Evolutionary conservation across 2,329 filamentous ascomycete species (phyloP).

Genomic region (Cladophialophora chaetospira): DNA sequence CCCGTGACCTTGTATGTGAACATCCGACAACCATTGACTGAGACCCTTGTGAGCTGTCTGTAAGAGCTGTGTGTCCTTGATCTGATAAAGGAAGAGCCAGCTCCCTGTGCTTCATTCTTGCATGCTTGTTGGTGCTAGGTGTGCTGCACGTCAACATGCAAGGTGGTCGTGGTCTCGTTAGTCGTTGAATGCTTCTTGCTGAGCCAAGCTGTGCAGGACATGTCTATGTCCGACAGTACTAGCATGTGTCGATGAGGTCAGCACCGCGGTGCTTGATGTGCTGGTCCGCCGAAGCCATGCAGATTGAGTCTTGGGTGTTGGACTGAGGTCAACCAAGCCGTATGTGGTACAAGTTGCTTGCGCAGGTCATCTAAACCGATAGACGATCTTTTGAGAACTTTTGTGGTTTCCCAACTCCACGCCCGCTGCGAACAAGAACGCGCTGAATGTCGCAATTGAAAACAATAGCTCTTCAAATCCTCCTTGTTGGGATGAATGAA

Average conservation of each 20-base stretch:
- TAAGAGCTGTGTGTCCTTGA: too few relatives aligned
- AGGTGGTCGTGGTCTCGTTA: background rate
- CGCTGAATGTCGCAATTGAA: background rate
- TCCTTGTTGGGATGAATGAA: background rate
- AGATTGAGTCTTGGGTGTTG: background rate
- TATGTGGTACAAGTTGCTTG: background rate
- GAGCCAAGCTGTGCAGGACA: too few relatives aligned
- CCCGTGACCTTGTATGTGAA: background rate
- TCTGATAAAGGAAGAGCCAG: constrained; percentile 1
- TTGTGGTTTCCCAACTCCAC: background rate
- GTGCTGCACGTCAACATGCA: background rate
- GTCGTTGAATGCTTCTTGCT: too few relatives aligned
- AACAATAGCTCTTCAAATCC: background rate
- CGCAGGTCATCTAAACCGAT: background rate
- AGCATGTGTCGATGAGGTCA: too few relatives aligned
- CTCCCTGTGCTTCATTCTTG: background rate
- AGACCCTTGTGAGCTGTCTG: too few relatives aligned
- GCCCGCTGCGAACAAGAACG: background rate
- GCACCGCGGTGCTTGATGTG: too few relatives aligned
- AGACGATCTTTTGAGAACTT: background rate
- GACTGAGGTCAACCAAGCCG: background rate
- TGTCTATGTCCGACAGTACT: too few relatives aligned
- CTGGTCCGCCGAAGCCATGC: background rate
- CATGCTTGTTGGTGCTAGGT: background rate
- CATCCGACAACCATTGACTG: background rate